phyloP scores from a whole-genome alignment of 208 protist species.

The Crithidia brevicula region DNA sequence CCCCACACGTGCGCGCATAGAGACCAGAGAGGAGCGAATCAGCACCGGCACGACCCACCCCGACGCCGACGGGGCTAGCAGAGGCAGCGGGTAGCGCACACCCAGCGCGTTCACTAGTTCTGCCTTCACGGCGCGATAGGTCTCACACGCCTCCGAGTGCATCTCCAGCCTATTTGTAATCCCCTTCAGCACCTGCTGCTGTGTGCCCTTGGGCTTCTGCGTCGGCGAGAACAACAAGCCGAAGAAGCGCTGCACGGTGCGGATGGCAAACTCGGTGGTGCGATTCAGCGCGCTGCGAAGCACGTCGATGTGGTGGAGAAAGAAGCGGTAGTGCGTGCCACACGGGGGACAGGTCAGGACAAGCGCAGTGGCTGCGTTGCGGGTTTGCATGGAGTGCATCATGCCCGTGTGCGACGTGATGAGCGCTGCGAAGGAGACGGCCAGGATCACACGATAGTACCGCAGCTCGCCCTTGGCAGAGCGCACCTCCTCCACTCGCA shows the following conservation, averaged over 20 bases:
- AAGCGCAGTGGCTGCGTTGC: slow-evolving; percentile 59
- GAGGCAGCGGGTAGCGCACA: slow-evolving; percentile 44
- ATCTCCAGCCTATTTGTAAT: slow-evolving; percentile 42
- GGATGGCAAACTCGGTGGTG: slow-evolving; percentile 68
- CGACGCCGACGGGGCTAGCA: slow-evolving; percentile 22
- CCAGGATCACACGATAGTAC: slow-evolving; percentile 62
- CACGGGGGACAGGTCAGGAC: slow-evolving; percentile 65
- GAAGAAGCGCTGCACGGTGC: slow-evolving; percentile 71
- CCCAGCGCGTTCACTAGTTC: slow-evolving; percentile 53
- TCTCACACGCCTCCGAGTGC: slow-evolving; percentile 44
- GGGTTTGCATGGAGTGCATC: slow-evolving; percentile 62
- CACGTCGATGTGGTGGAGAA: slow-evolving; percentile 67
- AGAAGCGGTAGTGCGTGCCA: slow-evolving; percentile 52
- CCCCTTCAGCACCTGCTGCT: slow-evolving; percentile 28
- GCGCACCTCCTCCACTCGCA: slow-evolving; percentile 60
- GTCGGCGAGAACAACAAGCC: slow-evolving; percentile 33
- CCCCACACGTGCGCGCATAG: background rate
- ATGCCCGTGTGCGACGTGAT: slow-evolving; percentile 51
- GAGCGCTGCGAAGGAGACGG: slow-evolving; percentile 56
- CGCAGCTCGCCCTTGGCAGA: slow-evolving; percentile 54
- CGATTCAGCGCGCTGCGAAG: slow-evolving; percentile 63
- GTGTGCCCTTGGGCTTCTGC: slow-evolving; percentile 18
- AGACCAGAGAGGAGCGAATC: slow-evolving; percentile 10
- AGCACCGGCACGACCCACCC: slow-evolving; percentile 29
- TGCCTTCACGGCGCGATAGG: slow-evolving; percentile 49